Conservation (phyloP, 768 basidiomycete genomes). For the Panellus pusillus region DNA sequence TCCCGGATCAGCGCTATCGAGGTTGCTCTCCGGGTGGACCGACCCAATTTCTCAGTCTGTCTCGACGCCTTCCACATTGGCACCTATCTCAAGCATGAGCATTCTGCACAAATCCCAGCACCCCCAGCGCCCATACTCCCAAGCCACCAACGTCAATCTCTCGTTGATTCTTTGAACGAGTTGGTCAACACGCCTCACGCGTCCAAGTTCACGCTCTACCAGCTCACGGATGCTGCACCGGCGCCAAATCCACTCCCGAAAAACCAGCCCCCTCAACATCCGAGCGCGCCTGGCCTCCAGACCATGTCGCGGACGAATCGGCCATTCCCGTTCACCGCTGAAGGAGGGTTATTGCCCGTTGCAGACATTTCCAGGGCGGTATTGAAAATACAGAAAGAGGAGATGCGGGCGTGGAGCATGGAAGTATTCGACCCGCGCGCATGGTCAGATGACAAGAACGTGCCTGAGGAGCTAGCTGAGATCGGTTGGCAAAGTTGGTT, state of each 20-base stretch:
- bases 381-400: neutral
- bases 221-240: constrained; percentile 8
- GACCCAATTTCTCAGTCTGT: constrained; percentile 3
- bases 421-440: constrained; percentile 4
- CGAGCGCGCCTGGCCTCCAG: neutral
- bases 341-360: neutral
- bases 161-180: neutral
- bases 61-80: constrained; percentile 11
- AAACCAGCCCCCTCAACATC: constrained; percentile 1
- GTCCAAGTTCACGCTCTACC: constrained; percentile 8
- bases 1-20: neutral
- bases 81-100: neutral
- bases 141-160: neutral
- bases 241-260: neutral
- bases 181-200: constrained; percentile 6
- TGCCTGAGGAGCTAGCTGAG: neutral
- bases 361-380: constrained; percentile 5
- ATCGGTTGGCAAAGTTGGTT: constrained; percentile 5
- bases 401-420: neutral
- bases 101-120: constrained; percentile 3
- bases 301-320: constrained; percentile 9
- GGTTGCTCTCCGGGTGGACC: constrained; percentile 1
- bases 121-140: neutral
- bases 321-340: constrained; percentile 2
- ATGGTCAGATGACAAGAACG: constrained; percentile 1